Evolutionary conservation across 2,329 filamentous ascomycete species (phyloP).

Genomic region (Xylogone sp.): DNA sequence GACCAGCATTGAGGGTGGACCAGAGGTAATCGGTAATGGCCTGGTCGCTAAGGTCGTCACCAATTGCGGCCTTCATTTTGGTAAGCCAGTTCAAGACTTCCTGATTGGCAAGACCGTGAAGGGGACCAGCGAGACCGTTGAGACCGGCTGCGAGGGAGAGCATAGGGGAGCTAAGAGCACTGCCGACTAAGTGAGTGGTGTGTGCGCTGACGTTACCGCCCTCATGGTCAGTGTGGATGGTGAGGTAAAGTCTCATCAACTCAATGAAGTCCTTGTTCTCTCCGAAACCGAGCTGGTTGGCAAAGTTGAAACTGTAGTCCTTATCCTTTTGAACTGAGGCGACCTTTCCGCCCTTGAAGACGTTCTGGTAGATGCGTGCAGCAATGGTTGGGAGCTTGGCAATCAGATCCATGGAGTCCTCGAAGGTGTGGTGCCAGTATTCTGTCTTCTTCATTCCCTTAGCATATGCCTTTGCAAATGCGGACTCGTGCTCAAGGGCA

Average conservation of each 20-base stretch:
- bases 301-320: conserved; percentile 99
- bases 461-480: conserved; percentile 97
- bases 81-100: conserved; percentile 98
- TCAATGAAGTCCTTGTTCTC: conserved; percentile 96
- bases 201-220: conserved; percentile 98
- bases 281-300: conserved; percentile 97
- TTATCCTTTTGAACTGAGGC: conserved; percentile 95
- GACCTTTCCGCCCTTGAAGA: conserved; percentile 99
- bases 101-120: conserved; percentile 99
- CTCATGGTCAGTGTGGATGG: conserved; percentile 99
- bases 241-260: conserved; percentile 97
- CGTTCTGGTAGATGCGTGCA: conserved; percentile 98
- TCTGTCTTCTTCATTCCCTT: conserved; percentile 99
- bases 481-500: conserved; percentile 96
- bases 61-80: conserved; percentile 95
- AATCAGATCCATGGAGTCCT: conserved; percentile 99
- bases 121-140: conserved; percentile 95
- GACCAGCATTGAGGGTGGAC: conserved; percentile 91
- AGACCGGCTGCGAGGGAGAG: conserved; percentile 94
- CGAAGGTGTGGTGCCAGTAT: conserved; percentile 99
- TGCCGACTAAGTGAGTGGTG: conserved; percentile 97
- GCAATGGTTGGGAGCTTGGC: conserved; percentile 99
- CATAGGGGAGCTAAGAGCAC: conserved; percentile 94
- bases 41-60: conserved; percentile 93
- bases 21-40: conserved; percentile 98